A percentile compares a stretch with the other conserved stretches of the same genome.
Conservation (phyloP, 345 rosid genomes). For the Zanthoxylum bungeanum region DNA sequence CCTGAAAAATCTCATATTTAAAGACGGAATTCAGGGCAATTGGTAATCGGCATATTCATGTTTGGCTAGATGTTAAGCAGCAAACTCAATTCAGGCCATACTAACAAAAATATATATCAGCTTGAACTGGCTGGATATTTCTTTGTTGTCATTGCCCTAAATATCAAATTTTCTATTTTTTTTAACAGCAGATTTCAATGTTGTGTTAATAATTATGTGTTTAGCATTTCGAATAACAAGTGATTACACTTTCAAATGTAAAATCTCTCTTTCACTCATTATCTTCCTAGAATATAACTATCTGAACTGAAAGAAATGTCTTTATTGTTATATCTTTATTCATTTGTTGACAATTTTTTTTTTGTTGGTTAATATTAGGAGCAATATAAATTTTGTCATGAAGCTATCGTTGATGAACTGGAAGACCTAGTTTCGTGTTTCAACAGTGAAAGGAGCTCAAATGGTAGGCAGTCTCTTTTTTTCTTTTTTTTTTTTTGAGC, state of each 20-base stretch:
- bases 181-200: not conserved
- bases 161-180: too few species aligned
- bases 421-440: slow-evolving; percentile 47
- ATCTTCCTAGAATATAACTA: not conserved
- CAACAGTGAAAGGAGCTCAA: slow-evolving; percentile 22
- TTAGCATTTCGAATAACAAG: not conserved
- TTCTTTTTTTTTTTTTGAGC: too few species aligned
- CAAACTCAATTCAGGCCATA: too few species aligned
- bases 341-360: too few species aligned
- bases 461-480: slow-evolving; percentile 20
- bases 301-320: too few species aligned
- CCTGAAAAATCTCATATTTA: too few species aligned
- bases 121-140: too few species aligned
- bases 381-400: slow-evolving; percentile 78
- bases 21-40: too few species aligned
- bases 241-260: not conserved
- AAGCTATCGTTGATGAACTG: slow-evolving; percentile 66
- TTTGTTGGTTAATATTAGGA: slow-evolving; percentile 61
- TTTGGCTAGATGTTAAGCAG: too few species aligned
- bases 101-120: too few species aligned
- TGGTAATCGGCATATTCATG: too few species aligned
- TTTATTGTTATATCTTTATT: not conserved
- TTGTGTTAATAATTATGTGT: not conserved
- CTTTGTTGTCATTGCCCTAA: too few species aligned
- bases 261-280: not conserved